Base-by-base conservation (phyloP, 805 yeast species). In the Wickerhamomyces bisporus region DNA sequence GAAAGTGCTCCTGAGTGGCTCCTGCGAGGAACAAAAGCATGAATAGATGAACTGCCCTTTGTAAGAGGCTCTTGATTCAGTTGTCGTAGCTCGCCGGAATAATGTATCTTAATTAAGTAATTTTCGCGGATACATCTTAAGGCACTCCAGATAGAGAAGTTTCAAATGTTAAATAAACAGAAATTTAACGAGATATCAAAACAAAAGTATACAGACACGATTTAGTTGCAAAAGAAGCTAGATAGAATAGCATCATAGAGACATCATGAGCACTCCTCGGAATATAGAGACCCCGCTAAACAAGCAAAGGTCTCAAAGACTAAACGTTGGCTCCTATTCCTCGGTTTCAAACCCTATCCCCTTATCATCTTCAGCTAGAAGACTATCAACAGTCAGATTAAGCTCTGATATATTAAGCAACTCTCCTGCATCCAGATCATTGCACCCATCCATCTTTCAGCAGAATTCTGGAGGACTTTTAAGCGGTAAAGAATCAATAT, bases 1-100 rank as follows among this genome's bases (percentile, higher is more conserved):
- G 65, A 57, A 14, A 40, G 47, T 17, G 75, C 75, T 3, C 79
- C 79, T 0, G 66, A 66, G 19, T 74, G 79, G 78, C 47, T 68
- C 17, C 45, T 62, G 23, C 47, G 61, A 31, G 58, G 50, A 32
- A 7, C 24, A n/a, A n/a, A n/a, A 7, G 24, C 24, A 21, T 21
- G 24, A 21, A 21, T 21, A 21, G 10, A 7, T 10, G 10, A 21
- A 21, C n/a, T n/a, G n/a, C n/a, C n/a, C n/a, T n/a, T n/a, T n/a
- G n/a, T n/a, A n/a, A n/a, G n/a, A n/a, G n/a, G n/a, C n/a, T n/a
- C n/a, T n/a, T n/a, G n/a, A n/a, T n/a, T n/a, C n/a, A n/a, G n/a
- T n/a, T n/a, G n/a, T n/a, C 26, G 29, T 26, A 13, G 25, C 7
- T 6, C 19, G n/a, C n/a, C n/a, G n/a, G n/a, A n/a, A n/a, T n/a